Conservation (phyloP, 2,329 filamentous ascomycete genomes). For the Aureobasidium melanogenum region DNA sequence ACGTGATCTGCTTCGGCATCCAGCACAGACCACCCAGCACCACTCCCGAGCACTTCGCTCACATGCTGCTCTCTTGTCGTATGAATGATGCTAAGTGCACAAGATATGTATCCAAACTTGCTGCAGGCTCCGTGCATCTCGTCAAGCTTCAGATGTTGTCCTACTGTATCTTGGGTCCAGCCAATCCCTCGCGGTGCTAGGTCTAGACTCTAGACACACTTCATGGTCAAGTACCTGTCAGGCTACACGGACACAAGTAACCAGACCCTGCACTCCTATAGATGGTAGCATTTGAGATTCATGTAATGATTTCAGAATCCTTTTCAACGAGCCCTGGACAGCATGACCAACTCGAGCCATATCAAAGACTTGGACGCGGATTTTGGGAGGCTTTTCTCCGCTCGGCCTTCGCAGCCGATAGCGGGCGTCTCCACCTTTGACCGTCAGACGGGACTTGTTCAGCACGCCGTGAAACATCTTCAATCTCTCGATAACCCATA, state of each 20-base stretch:
- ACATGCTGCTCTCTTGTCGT: not conserved
- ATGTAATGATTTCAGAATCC: not conserved
- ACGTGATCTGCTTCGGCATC: not conserved
- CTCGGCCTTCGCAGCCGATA: constrained; percentile 1
- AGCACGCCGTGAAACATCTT: constrained; percentile 8
- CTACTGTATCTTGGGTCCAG: not conserved
- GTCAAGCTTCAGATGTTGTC: not conserved
- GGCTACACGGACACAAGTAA: not conserved
- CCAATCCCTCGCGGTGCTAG: not conserved
- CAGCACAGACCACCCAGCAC: not conserved
- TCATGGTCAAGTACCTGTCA: too few species aligned
- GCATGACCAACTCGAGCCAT: not conserved
- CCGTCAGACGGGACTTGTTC: not conserved
- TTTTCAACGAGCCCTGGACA: not conserved
- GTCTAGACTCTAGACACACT: not conserved
- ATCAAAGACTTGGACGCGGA: not conserved
- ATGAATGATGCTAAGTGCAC: not conserved
- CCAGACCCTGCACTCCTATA: not conserved
- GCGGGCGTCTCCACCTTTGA: constrained; percentile 1
- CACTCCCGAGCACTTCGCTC: not conserved
- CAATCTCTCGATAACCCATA: not conserved
- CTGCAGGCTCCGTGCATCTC: not conserved
- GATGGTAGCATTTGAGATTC: not conserved
- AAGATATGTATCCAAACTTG: not conserved
- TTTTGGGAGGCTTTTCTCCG: not conserved